A percentile compares a stretch with the other conserved stretches of the same genome.
These are phyloP conservation scores for Ceratonia siliqua DNA, from an alignment of 306 rosid species.

Conservation along the genomic window DNA sequence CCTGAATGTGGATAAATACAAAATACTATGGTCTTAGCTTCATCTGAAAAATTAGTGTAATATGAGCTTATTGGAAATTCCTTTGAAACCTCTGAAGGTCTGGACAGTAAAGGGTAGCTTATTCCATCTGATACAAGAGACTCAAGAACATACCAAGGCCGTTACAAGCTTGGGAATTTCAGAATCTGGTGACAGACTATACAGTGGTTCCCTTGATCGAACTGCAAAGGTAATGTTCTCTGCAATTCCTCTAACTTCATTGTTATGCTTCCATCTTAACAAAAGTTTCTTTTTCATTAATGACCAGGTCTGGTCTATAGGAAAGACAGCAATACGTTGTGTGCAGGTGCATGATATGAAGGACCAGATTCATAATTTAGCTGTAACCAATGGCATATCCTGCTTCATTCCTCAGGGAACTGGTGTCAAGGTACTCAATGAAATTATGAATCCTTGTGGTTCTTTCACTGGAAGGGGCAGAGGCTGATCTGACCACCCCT, in stretches of 20 bases:
- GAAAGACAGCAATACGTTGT: constrained; percentile 54
- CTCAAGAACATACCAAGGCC: constrained; percentile 71
- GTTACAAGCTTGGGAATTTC: constrained; percentile 68
- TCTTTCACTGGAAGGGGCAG: background rate
- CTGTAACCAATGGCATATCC: constrained; percentile 47
- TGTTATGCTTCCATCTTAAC: constrained; percentile 1
- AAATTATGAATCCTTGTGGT: background rate
- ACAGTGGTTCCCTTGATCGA: constrained; percentile 89
- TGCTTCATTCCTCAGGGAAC: constrained; percentile 79
- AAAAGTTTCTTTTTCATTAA: constrained; percentile 31
- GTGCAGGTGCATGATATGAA: constrained; percentile 73
- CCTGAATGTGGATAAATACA: constrained; percentile 3
- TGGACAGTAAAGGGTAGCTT: constrained; percentile 68
- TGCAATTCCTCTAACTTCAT: constrained; percentile 20
- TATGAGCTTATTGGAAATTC: constrained; percentile 35
- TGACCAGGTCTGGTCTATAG: constrained; percentile 75
- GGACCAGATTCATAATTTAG: constrained; percentile 77
- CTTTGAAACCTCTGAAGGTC: constrained; percentile 56
- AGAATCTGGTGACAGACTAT: constrained; percentile 60
- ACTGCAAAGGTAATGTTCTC: constrained; percentile 57
- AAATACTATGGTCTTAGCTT: constrained; percentile 20
- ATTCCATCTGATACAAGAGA: constrained; percentile 73
- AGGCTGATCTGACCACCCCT: constrained; percentile 8
- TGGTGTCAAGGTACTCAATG: constrained; percentile 71
- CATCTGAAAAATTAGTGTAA: background rate